Evolutionary conservation across 495 filamentous ascomycete genomes (phyloP), one percentile per base, ranked within the genome.

Genomic region (Penicillium maclennaniae): DNA sequence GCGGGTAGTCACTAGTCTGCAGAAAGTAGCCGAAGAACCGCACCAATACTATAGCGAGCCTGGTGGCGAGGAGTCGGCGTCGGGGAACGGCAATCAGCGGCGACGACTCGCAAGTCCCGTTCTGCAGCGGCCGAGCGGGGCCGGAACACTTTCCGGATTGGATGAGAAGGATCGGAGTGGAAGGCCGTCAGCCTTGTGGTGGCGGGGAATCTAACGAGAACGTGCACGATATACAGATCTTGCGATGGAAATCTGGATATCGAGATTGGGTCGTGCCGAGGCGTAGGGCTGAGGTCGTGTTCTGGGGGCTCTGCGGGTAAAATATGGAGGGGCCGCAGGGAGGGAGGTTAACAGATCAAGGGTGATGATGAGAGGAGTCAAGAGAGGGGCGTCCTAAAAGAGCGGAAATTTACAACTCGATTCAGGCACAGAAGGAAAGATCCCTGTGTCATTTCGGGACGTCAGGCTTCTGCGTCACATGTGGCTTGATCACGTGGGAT

Each of bases 61-160:
- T 46, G 42, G 45, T 47, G 48, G 16, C 46, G 41, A 46, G 37
- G 25, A 19, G 26, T 16, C 15, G 9, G 41, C 53, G 48, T 45
- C 53, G 37, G 41, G 15, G 25, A 41, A 43, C 36, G 53, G 60
- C 60, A 55, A 55, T 46, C 25, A 31, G 20, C 54, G 54, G 23
- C 31, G 10, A 21, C 45, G 52, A 45, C 43, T 58, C 34, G 39
- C 40, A 48, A 34, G 31, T 17, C 28, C 59, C 53, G 47, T 55
- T 54, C 55, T 58, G 62, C 62, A 53, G 34, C 46, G 45, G 38
- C 48, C 36, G 28, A 48, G 51, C 51, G 51, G 56, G 37, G 60
- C 52, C 56, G 54, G 53, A 47, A 38, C 19, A 23, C 27, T 20
- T 51, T 63, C 60, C 51, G 56, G 60, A 66, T 66, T 60, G 54